Conservation (phyloP, 2,329 filamentous ascomycete species). For the Fusarium veterinarium region DNA sequence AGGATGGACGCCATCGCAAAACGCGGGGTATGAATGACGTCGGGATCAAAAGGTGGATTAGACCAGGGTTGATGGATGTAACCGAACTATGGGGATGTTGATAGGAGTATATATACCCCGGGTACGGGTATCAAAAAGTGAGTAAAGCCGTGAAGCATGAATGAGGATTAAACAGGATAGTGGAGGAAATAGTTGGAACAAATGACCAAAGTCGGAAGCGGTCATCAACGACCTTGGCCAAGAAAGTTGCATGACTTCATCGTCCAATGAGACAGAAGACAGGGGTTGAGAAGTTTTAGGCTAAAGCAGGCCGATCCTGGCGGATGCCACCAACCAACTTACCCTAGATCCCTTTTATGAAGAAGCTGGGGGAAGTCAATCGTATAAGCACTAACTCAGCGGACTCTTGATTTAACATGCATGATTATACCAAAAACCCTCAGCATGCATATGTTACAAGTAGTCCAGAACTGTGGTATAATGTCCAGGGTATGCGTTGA, state of each 20-base stretch:
- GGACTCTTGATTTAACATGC: accelerated
- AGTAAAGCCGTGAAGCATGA: background rate
- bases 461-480: too few species aligned
- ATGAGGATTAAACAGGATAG: background rate
- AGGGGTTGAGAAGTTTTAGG: background rate
- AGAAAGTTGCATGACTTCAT: background rate
- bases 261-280: background rate
- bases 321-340: accelerated
- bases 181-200: background rate
- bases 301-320: background rate
- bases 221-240: background rate
- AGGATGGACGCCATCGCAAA: conserved; percentile 23
- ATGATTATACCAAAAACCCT: too few species aligned
- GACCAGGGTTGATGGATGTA: background rate
- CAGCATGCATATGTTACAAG: too few species aligned
- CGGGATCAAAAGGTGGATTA: background rate
- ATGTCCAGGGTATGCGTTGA: too few species aligned
- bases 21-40: conserved; percentile 24
- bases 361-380: accelerated
- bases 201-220: background rate
- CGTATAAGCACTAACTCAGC: background rate
- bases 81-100: too few species aligned
- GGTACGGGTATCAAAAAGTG: background rate
- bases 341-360: accelerated
- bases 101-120: background rate